Conservation (phyloP, 768 basidiomycete species). For the Mycena venus region DNA sequence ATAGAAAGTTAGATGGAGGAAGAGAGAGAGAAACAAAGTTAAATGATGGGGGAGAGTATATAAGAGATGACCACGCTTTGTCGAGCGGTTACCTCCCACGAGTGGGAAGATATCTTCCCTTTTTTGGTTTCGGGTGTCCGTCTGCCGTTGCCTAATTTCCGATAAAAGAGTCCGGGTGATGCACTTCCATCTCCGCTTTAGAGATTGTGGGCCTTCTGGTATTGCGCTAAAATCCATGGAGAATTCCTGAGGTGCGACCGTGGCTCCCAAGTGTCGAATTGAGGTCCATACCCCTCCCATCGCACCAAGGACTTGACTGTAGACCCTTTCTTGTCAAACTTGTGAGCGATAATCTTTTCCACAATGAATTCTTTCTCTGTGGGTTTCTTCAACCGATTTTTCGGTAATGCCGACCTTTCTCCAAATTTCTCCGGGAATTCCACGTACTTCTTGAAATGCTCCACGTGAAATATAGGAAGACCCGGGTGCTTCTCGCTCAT, state of each 20-base stretch:
- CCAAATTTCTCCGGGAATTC: neutral
- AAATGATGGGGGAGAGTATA: no score
- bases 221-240: neutral
- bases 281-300: slow-evolving; percentile 16
- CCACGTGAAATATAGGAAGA: neutral
- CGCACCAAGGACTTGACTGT: slow-evolving; percentile 5
- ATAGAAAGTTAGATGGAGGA: no score
- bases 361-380: neutral
- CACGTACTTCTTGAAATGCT: neutral
- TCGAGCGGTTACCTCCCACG: no score
- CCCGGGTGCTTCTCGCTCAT: neutral
- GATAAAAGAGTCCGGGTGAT: neutral
- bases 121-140: neutral
- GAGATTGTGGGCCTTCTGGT: neutral
- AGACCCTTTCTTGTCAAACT: neutral
- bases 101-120: no score
- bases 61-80: no score
- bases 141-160: neutral
- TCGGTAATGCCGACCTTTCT: neutral
- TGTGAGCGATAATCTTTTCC: slow-evolving; percentile 13
- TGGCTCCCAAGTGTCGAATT: slow-evolving; percentile 18
- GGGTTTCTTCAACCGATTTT: neutral
- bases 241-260: neutral
- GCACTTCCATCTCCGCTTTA: no score
- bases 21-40: no score